Evolutionary conservation across 345 rosid genomes (phyloP).

Genomic region (Kandelia obovata): DNA sequence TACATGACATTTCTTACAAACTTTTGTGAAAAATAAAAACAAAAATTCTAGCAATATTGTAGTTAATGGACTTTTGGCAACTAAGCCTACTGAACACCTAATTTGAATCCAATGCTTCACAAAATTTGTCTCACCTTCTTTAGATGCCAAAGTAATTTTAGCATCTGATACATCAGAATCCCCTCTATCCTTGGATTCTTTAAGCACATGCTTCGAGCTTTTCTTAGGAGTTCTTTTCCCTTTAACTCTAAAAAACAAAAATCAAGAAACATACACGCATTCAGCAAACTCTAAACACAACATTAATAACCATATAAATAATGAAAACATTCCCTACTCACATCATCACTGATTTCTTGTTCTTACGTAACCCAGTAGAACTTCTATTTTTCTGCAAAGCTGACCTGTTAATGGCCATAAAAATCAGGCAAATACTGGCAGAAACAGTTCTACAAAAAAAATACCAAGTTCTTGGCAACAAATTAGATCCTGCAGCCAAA

Average conservation of each 20-base stretch:
- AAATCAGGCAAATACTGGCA: conserved; percentile 1
- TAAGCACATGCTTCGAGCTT: conserved; percentile 32
- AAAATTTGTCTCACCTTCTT: conserved; percentile 33
- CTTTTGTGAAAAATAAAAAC: neutral
- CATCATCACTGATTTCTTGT: conserved; percentile 46
- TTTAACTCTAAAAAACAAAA: conserved; percentile 45
- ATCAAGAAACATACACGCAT: conserved; percentile 10
- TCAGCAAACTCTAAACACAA: conserved; percentile 3
- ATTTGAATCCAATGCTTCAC: conserved; percentile 20
- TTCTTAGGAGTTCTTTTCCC: conserved; percentile 88
- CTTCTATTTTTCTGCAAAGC: conserved; percentile 43
- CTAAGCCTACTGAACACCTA: neutral
- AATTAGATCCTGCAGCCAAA: neutral
- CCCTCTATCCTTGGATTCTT: conserved; percentile 42
- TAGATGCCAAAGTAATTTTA: conserved; percentile 25
- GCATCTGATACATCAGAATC: conserved; percentile 44
- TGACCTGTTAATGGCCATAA: conserved; percentile 43
- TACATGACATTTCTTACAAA: neutral
- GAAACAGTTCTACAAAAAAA: conserved; percentile 3
- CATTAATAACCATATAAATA: conserved; percentile 6
- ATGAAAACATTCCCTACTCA: conserved; percentile 33
- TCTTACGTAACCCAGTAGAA: conserved; percentile 33
- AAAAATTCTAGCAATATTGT: neutral
- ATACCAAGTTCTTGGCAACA: conserved; percentile 1
- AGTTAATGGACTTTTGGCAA: neutral